These are phyloP conservation scores for Aspergillus pseudotamarii DNA, from an alignment of 2,329 filamentous ascomycete species.

Conservation along the genomic window DNA sequence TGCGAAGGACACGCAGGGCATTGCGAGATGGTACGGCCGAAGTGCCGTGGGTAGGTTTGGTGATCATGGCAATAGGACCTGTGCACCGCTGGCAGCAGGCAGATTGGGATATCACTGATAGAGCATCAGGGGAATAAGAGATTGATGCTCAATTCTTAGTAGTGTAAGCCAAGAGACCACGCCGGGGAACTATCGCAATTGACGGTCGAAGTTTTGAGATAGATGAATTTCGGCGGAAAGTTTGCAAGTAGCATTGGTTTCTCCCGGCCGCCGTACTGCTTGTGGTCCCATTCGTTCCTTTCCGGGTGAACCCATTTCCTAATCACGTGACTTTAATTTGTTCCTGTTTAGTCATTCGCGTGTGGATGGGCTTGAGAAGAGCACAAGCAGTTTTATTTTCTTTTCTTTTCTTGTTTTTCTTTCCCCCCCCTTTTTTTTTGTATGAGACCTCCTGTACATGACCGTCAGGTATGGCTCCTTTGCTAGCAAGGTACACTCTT, in stretches of 20 bases:
- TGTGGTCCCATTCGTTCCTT: slow-evolving; percentile 2
- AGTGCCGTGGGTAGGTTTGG: slow-evolving; percentile 32
- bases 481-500: background rate
- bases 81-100: slow-evolving; percentile 31
- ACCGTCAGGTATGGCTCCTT: background rate
- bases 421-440: no score
- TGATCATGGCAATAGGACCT: slow-evolving; percentile 32
- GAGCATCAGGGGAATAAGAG: slow-evolving; percentile 16
- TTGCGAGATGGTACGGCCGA: slow-evolving; percentile 47
- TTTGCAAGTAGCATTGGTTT: slow-evolving; percentile 18
- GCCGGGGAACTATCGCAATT: slow-evolving; percentile 6
- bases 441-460: no score
- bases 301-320: slow-evolving; percentile 16
- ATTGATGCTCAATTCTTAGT: background rate
- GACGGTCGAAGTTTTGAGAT: slow-evolving; percentile 2
- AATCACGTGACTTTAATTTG: background rate
- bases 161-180: background rate
- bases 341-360: background rate
- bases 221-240: slow-evolving; percentile 18
- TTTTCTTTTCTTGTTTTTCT: no score
- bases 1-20: slow-evolving; percentile 45
- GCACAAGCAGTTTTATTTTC: no score
- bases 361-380: no score
- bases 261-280: slow-evolving; percentile 17
- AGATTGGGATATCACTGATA: slow-evolving; percentile 13